Conservation (phyloP, 2,329 filamentous ascomycete species). For the Cladophialophora yegresii region DNA sequence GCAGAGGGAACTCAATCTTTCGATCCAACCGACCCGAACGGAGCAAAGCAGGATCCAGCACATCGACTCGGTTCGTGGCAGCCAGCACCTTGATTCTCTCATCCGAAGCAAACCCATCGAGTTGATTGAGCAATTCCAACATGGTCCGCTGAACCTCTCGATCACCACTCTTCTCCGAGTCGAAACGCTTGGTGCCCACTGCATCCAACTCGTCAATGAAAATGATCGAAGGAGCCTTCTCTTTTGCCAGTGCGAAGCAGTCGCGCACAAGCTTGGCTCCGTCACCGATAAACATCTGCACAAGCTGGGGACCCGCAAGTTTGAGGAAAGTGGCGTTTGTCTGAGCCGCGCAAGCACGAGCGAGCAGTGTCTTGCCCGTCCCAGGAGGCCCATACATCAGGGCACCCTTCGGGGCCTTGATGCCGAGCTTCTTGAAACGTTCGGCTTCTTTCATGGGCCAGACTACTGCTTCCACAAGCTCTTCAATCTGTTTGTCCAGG, state of each 20-base stretch:
- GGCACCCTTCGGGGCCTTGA: conserved; percentile 99
- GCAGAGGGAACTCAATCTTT: conserved; percentile 97
- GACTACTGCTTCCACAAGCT: conserved; percentile 95
- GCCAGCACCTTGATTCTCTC: conserved; percentile 96
- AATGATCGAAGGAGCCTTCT: conserved; percentile 98
- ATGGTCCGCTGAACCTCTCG: conserved; percentile 98
- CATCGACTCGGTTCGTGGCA: conserved; percentile 91
- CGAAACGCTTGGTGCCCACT: conserved; percentile 98
- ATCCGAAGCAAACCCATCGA: conserved; percentile 95
- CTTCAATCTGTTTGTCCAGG: conserved; percentile 97
- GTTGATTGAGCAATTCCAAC: conserved; percentile 97
- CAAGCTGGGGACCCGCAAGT: conserved; percentile 92
- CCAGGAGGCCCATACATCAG: conserved; percentile 82
- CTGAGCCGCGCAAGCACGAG: conserved; percentile 93
- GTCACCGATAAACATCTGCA: conserved; percentile 99
- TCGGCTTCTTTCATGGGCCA: conserved; percentile 99
- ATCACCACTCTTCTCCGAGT: conserved; percentile 96
- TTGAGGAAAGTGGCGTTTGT: conserved; percentile 99
- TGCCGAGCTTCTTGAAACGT: conserved; percentile 98
- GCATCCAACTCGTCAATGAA: conserved; percentile 99
- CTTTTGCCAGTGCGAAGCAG: conserved; percentile 95
- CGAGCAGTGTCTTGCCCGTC: conserved; percentile 62
- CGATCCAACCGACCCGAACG: conserved; percentile 89
- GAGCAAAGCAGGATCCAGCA: conserved; percentile 86
- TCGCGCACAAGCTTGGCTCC: conserved; percentile 96